These are phyloP conservation scores for Aegle marmelos DNA, from an alignment of 345 rosid genomes.

Conservation along the genomic window DNA sequence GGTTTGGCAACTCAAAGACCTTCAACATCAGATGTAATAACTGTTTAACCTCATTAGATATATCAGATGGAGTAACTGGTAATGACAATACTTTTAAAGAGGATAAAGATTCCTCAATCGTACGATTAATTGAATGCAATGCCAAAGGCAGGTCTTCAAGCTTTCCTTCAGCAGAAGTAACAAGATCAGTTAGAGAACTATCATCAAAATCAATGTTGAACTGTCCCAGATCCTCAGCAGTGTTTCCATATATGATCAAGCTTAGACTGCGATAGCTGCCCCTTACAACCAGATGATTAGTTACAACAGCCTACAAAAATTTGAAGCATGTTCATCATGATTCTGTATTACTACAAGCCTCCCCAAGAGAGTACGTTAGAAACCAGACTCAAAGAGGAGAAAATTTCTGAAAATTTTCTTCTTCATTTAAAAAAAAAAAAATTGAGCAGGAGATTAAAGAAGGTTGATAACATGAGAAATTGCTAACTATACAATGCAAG, in stretches of 20 bases:
- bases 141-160: conserved; percentile 92
- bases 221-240: conserved; percentile 98
- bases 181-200: conserved; percentile 81
- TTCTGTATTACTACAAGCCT: neutral
- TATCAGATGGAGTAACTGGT: conserved; percentile 50
- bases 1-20: conserved; percentile 50
- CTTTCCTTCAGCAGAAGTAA: conserved; percentile 81
- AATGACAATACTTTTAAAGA: conserved; percentile 63
- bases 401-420: neutral
- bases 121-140: conserved; percentile 58
- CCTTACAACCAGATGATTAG: conserved; percentile 92
- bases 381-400: neutral
- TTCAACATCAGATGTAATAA: conserved; percentile 60
- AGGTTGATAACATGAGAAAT: neutral
- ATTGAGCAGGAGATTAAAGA: neutral
- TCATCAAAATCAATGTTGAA: conserved; percentile 91
- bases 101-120: conserved; percentile 64
- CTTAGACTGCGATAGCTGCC: conserved; percentile 96
- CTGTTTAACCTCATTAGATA: conserved; percentile 68
- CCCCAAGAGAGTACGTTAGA: neutral
- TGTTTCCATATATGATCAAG: conserved; percentile 88
- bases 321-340: neutral
- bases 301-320: conserved; percentile 86
- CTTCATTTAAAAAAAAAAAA: no score
- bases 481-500: neutral